Evolutionary conservation across 1,139 yeast species (phyloP).

Genomic region (Candida gigantensis): DNA sequence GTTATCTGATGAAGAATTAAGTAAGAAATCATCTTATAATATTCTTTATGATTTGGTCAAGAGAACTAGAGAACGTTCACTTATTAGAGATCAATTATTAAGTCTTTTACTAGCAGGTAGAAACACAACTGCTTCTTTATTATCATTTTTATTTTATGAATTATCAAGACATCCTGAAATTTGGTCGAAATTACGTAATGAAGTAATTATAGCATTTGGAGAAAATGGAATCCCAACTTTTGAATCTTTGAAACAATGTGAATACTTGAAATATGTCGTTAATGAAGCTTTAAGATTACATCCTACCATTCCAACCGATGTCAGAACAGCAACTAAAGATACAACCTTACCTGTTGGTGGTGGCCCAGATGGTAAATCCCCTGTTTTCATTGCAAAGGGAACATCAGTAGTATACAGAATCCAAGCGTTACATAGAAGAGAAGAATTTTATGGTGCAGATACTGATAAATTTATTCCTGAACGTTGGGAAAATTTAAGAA

Average conservation of each 20-base stretch:
- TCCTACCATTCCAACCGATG: conserved; percentile 54
- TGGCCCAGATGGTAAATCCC: conserved; percentile 44
- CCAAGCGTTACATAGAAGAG: conserved; percentile 41
- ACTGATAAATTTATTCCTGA: conserved; percentile 47
- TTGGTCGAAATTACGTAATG: conserved; percentile 34
- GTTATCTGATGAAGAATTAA: conserved; percentile 22
- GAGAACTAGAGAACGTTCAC: conserved; percentile 43
- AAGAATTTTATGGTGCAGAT: conserved; percentile 45
- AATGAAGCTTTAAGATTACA: conserved; percentile 52
- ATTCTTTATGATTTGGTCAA: conserved; percentile 48
- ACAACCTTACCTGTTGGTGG: conserved; percentile 57
- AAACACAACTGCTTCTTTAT: conserved; percentile 49
- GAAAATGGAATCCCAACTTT: conserved; percentile 21
- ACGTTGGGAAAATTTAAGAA: conserved; percentile 37
- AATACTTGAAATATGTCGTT: conserved; percentile 46
- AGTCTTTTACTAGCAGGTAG: conserved; percentile 49
- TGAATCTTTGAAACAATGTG: conserved; percentile 47
- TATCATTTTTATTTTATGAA: conserved; percentile 43
- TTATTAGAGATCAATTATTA: conserved; percentile 46
- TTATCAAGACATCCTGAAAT: conserved; percentile 42
- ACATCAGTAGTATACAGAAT: conserved; percentile 33
- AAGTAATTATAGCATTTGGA: conserved; percentile 32
- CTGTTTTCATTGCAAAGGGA: conserved; percentile 45
- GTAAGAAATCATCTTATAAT: conserved; percentile 29
- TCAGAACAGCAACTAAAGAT: conserved; percentile 42